phyloP scores from a whole-genome alignment of 2,329 filamentous ascomycete genomes.

The Colletotrichum liaoningense region DNA sequence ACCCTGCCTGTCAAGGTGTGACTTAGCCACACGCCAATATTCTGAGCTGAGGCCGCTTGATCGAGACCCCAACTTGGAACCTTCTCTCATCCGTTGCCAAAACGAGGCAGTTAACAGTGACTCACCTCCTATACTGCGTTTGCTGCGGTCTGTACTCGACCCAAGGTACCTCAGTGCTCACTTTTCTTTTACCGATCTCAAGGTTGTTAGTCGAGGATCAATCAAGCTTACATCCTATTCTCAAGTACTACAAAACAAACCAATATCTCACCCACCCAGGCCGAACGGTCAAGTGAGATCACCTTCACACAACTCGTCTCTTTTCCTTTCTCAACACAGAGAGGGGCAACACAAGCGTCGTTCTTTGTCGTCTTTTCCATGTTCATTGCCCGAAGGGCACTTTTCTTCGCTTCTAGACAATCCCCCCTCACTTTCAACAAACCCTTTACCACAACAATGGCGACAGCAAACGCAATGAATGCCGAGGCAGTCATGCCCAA shows the following conservation, averaged over 20 bases:
- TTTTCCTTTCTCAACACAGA: not conserved
- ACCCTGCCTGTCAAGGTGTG: not conserved
- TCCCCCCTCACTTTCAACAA: conserved; percentile 3
- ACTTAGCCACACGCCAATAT: not conserved
- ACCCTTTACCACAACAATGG: conserved; percentile 10
- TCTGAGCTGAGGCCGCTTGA: conserved; percentile 19
- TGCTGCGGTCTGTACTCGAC: conserved; percentile 3
- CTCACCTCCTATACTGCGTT: conserved; percentile 16
- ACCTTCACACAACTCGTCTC: not conserved
- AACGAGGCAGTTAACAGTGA: conserved; percentile 19
- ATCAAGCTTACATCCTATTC: not conserved
- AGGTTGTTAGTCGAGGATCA: not conserved
- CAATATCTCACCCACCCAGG: not conserved
- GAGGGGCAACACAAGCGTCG: not conserved
- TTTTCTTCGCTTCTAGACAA: conserved; percentile 10
- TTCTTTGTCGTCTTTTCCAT: not conserved
- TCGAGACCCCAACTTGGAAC: not conserved
- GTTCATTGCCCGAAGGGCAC: conserved; percentile 23
- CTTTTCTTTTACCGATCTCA: not conserved
- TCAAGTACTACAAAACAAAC: conserved; percentile 13
- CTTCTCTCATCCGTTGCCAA: not conserved
- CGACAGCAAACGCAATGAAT: conserved; percentile 6
- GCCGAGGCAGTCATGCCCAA: conserved; percentile 47
- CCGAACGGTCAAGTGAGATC: conserved; percentile 9
- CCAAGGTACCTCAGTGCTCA: not conserved